Evolutionary conservation across 2,329 filamentous ascomycete genomes (phyloP).

Genomic region (Metarhizium guizhouense): DNA sequence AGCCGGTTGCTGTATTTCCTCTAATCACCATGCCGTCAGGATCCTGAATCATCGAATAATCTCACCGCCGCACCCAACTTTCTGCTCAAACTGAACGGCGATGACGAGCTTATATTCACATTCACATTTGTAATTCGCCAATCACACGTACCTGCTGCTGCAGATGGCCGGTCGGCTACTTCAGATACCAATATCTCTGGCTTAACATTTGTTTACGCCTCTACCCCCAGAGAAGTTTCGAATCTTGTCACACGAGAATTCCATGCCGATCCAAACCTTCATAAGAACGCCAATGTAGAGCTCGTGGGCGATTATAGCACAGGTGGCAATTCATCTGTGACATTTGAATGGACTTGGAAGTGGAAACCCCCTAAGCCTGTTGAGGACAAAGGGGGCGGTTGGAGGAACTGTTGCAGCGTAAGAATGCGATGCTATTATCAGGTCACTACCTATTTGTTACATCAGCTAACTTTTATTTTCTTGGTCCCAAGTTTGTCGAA

Average conservation of each 20-base stretch:
- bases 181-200: constrained; percentile 75
- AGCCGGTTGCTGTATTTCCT: constrained; percentile 1
- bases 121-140: constrained; percentile 80
- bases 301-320: constrained; percentile 89
- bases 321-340: constrained; percentile 69
- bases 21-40: constrained; percentile 40
- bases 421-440: not conserved
- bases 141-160: constrained; percentile 33
- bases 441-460: not conserved
- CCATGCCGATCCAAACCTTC: constrained; percentile 90
- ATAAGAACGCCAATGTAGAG: constrained; percentile 94
- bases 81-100: constrained; percentile 77
- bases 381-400: constrained; percentile 82
- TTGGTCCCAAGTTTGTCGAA: constrained; percentile 66
- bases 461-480: not conserved
- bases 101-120: constrained; percentile 86
- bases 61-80: constrained; percentile 54
- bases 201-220: constrained; percentile 85
- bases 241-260: constrained; percentile 93
- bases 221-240: constrained; percentile 78
- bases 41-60: constrained; percentile 55
- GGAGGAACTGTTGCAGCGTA: constrained; percentile 91
- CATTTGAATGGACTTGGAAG: constrained; percentile 94
- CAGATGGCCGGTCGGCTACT: constrained; percentile 36
- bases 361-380: constrained; percentile 80